These are phyloP conservation scores for Aleurites moluccanus DNA, from an alignment of 441 rosid genomes.

Conservation along the genomic window DNA sequence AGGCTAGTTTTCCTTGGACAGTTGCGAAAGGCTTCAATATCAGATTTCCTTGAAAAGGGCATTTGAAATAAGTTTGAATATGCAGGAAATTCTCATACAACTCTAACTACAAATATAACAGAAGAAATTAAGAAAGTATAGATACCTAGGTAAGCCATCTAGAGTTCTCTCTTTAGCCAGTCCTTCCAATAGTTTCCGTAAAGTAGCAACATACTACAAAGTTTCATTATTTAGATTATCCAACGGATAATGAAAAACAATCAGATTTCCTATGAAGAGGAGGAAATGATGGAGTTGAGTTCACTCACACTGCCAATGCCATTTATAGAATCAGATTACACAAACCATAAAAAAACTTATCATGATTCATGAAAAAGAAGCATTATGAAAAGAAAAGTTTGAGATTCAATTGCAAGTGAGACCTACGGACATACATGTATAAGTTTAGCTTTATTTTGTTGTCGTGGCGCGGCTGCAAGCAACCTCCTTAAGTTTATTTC, in stretches of 20 bases:
- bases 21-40: not conserved
- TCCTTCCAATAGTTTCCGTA: constrained; percentile 72
- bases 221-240: constrained; percentile 2
- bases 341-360: not conserved
- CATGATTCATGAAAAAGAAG: not conserved
- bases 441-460: constrained; percentile 72
- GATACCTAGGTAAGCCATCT: constrained; percentile 74
- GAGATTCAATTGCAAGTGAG: not conserved
- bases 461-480: constrained; percentile 69
- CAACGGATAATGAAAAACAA: not conserved
- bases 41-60: not conserved
- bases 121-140: constrained; percentile 1
- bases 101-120: not conserved
- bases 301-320: not conserved
- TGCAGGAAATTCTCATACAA: not conserved
- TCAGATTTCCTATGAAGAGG: not conserved
- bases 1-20: not conserved
- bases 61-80: not conserved
- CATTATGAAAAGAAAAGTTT: not conserved
- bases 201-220: constrained; percentile 78
- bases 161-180: constrained; percentile 68
- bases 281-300: not conserved
- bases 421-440: constrained; percentile 49
- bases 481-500: constrained; percentile 76
- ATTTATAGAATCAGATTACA: not conserved